A percentile compares a stretch with the other conserved stretches of the same genome.
Conservation (phyloP, 164 flowering plant species). For the Umbilicus rupestris region DNA sequence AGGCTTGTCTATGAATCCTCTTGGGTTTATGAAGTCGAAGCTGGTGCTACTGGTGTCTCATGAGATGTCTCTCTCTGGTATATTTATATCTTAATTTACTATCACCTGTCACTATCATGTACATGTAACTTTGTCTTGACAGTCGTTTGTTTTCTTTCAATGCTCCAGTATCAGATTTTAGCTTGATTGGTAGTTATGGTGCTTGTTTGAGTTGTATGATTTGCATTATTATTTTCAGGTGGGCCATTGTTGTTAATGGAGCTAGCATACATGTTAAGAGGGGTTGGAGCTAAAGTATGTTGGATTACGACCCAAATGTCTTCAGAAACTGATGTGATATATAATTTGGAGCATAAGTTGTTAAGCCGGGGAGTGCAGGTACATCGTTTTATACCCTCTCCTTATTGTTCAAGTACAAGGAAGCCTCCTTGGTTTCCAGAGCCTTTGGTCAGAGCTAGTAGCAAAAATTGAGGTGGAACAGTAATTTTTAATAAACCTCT, state of each 20-base stretch:
- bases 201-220: background rate
- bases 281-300: conserved; percentile 65
- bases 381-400: background rate
- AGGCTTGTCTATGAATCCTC: conserved; percentile 25
- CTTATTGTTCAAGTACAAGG: background rate
- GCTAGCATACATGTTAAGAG: conserved; percentile 79
- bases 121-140: background rate
- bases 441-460: background rate
- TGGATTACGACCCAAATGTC: conserved; percentile 81
- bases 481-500: background rate
- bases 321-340: conserved; percentile 41
- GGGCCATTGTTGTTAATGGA: conserved; percentile 95
- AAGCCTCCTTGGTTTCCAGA: background rate
- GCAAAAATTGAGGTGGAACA: background rate
- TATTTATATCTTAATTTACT: background rate
- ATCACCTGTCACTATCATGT: background rate
- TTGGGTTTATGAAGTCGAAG: conserved; percentile 75
- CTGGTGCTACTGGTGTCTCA: conserved; percentile 75
- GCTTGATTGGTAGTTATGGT: background rate
- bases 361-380: conserved; percentile 83
- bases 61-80: conserved; percentile 83
- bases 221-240: conserved; percentile 28
- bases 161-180: background rate
- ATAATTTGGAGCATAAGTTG: conserved; percentile 77
- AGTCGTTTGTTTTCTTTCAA: background rate